Evolutionary conservation across 1,284 basidiomycete genomes (phyloP).

Genomic region (Kalmanozyma brasiliensis): DNA sequence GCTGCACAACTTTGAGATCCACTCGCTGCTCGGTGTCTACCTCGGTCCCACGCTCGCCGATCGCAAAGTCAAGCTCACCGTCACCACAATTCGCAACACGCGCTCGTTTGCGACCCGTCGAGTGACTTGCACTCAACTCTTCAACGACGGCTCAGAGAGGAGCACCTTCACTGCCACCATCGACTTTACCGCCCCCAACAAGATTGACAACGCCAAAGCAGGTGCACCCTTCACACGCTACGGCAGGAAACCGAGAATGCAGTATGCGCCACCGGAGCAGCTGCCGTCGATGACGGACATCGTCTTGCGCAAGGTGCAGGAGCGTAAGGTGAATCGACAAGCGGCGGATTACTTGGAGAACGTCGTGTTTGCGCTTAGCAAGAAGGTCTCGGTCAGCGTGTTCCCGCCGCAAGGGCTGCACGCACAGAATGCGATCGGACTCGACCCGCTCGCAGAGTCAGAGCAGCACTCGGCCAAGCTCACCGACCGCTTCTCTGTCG

Average conservation of each 20-base stretch:
- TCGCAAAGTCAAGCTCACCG: slow-evolving; percentile 43
- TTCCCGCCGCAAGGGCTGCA: slow-evolving; percentile 35
- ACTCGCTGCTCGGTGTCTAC: slow-evolving; percentile 55
- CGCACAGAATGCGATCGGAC: slow-evolving; percentile 23
- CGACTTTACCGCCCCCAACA: slow-evolving; percentile 52
- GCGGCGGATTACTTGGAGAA: slow-evolving; percentile 24
- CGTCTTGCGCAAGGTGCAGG: slow-evolving; percentile 27
- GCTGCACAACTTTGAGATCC: slow-evolving; percentile 41
- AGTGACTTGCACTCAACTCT: slow-evolving; percentile 43
- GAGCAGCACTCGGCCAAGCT: slow-evolving; percentile 23
- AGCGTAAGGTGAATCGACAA: slow-evolving; percentile 23
- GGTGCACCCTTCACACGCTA: slow-evolving; percentile 38
- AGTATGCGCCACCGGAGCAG: slow-evolving; percentile 24
- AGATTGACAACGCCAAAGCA: slow-evolving; percentile 18
- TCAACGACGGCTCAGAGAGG: slow-evolving; percentile 39
- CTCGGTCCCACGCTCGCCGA: slow-evolving; percentile 52
- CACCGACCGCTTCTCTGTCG: slow-evolving; percentile 34
- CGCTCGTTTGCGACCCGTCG: slow-evolving; percentile 56
- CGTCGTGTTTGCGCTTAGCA: slow-evolving; percentile 34
- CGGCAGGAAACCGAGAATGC: slow-evolving; percentile 27
- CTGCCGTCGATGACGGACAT: slow-evolving; percentile 21
- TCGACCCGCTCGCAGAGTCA: slow-evolving; percentile 25
- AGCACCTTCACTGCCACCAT: slow-evolving; percentile 44
- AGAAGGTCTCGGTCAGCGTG: slow-evolving; percentile 4
- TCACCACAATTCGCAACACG: slow-evolving; percentile 48